Evolutionary conservation across 73 alveolate species (phyloP).

Genomic region (Blepharisma japonicum): DNA sequence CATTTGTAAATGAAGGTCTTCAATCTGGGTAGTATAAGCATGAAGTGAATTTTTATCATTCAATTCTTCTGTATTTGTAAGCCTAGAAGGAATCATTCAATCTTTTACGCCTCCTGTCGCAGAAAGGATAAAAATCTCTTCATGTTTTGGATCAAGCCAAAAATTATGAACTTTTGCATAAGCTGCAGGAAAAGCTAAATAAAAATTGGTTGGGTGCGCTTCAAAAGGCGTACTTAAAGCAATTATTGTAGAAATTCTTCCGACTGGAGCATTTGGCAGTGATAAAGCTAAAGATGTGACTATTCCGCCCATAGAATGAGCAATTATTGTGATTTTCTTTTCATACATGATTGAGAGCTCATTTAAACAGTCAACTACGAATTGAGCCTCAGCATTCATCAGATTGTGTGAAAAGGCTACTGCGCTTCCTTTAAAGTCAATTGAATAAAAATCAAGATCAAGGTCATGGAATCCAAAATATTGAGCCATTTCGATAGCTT

Average conservation of each 20-base stretch:
- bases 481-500: conserved; percentile 6
- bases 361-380: not conserved
- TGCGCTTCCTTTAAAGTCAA: conserved; percentile 29
- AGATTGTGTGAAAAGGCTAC: conserved; percentile 1
- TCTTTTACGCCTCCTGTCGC: conserved; percentile 18
- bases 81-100: conserved; percentile 3
- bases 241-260: not conserved
- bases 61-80: not conserved
- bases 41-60: conserved; percentile 3
- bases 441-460: not conserved
- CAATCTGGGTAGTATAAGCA: not conserved
- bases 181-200: not conserved
- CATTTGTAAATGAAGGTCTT: conserved; percentile 16
- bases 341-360: not conserved
- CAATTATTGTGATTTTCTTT: not conserved
- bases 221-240: conserved; percentile 23
- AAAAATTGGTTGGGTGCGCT: not conserved
- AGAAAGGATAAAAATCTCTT: conserved; percentile 14
- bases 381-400: not conserved
- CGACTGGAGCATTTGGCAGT: not conserved
- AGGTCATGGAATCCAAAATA: not conserved
- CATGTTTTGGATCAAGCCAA: not conserved
- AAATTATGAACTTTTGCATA: not conserved
- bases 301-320: conserved; percentile 26
- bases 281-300: conserved; percentile 7